Percentiles rank a stretch among this genome's conserved stretches.
Evolutionary conservation across 2,329 filamentous ascomycete genomes (phyloP).

Genomic region (Neofusicoccum umdonicola): DNA sequence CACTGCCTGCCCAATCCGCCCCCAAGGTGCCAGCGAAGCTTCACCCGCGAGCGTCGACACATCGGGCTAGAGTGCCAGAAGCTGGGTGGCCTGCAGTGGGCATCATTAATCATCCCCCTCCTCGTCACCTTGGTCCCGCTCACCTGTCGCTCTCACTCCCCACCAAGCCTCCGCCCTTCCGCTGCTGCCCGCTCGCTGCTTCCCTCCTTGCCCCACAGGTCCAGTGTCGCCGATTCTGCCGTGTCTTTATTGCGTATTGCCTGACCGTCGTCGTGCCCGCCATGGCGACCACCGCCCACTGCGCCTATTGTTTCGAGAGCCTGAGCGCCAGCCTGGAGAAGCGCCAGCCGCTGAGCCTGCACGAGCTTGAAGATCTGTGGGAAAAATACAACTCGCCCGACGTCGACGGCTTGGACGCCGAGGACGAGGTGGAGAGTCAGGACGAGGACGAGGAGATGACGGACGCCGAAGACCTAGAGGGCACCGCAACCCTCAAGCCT

Average conservation of each 20-base stretch:
- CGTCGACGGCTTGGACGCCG: slow-evolving; percentile 21
- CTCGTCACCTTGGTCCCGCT: neutral
- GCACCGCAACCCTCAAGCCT: slow-evolving; percentile 26
- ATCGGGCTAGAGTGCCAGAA: slow-evolving; percentile 10
- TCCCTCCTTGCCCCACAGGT: neutral
- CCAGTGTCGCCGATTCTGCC: neutral
- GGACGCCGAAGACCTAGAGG: slow-evolving; percentile 23
- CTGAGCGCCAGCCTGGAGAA: slow-evolving; percentile 73
- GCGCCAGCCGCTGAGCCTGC: slow-evolving; percentile 65
- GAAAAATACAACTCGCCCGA: slow-evolving; percentile 46
- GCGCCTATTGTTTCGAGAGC: slow-evolving; percentile 88
- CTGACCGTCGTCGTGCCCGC: neutral
- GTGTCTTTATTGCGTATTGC: neutral
- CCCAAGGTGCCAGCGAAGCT: slow-evolving; percentile 9
- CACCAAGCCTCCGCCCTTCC: neutral
- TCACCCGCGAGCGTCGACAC: slow-evolving; percentile 1
- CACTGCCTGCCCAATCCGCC: neutral
- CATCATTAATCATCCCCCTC: slow-evolving; percentile 7
- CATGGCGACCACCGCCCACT: slow-evolving; percentile 86
- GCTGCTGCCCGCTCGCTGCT: neutral
- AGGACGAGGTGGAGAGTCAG: slow-evolving; percentile 35
- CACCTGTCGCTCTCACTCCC: neutral
- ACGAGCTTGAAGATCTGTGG: slow-evolving; percentile 69
- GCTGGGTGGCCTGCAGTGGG: slow-evolving; percentile 9
- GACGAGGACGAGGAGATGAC: slow-evolving; percentile 31